Evolutionary conservation across 768 basidiomycete species (phyloP).

Genomic region (Mycena sanguinolenta): DNA sequence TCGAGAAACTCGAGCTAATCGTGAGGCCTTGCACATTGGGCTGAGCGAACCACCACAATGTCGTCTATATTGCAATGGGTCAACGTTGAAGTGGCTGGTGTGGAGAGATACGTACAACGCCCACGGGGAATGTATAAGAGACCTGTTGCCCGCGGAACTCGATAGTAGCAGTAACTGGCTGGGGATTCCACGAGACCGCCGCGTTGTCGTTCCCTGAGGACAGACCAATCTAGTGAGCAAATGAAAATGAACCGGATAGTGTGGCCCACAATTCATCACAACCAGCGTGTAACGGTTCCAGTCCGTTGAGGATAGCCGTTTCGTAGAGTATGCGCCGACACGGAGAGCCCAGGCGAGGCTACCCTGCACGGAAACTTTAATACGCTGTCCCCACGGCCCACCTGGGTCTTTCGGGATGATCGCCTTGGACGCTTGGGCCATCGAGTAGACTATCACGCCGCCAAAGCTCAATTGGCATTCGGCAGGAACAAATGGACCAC

Average conservation of each 20-base stretch:
- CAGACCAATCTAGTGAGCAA: background rate
- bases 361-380: conserved; percentile 74
- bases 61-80: conserved; percentile 10
- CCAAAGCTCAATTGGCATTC: background rate
- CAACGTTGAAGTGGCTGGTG: background rate
- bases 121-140: conserved; percentile 80
- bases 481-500: background rate
- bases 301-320: conserved; percentile 64
- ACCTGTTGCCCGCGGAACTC: conserved; percentile 78
- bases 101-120: conserved; percentile 11
- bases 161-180: conserved; percentile 69
- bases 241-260: too few relatives aligned
- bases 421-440: conserved; percentile 84
- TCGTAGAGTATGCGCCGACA: conserved; percentile 77
- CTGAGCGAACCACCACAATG: conserved; percentile 29
- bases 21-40: conserved; percentile 27
- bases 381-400: conserved; percentile 80
- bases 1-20: background rate
- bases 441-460: conserved; percentile 60
- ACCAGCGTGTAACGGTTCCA: conserved; percentile 78
- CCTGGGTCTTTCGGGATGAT: conserved; percentile 77
- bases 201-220: conserved; percentile 63
- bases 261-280: conserved; percentile 76
- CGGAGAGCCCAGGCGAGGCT: conserved; percentile 66
- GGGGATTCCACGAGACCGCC: conserved; percentile 64